A percentile compares a stretch with the other conserved stretches of the same genome.
These are phyloP conservation scores for Brassica hybrid DNA, from an alignment of 441 rosid genomes.

Conservation along the genomic window DNA sequence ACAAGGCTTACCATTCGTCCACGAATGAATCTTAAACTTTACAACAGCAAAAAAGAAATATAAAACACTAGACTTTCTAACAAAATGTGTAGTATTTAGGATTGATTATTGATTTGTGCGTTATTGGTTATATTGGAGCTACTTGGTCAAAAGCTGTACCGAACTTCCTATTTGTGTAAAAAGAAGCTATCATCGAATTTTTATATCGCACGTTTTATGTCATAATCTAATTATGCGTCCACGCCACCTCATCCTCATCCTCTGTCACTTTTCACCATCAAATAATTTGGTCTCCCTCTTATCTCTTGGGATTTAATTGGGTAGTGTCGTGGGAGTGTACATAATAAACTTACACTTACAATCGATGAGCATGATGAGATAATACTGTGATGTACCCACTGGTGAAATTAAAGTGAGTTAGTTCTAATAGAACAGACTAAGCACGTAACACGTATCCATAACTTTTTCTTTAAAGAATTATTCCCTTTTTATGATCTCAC, in stretches of 20 bases:
- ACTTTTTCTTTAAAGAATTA: conserved; percentile 7
- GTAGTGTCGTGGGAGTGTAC: conserved; percentile 23
- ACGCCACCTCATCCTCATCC: conserved; percentile 30
- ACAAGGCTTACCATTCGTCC: conserved; percentile 35
- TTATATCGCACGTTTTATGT: conserved; percentile 21
- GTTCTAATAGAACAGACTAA: neutral
- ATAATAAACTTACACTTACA: conserved; percentile 32
- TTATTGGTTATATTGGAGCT: conserved; percentile 25
- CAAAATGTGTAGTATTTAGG: conserved; percentile 2
- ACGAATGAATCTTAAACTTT: conserved; percentile 19
- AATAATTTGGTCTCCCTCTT: neutral
- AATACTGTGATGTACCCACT: conserved; percentile 21
- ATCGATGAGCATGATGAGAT: conserved; percentile 14
- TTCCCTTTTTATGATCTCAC: conserved; percentile 20
- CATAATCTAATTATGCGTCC: conserved; percentile 27
- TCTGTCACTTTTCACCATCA: conserved; percentile 5
- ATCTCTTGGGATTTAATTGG: conserved; percentile 20
- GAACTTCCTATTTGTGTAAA: conserved; percentile 24
- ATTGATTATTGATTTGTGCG: conserved; percentile 1
- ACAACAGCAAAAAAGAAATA: neutral
- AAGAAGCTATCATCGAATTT: neutral
- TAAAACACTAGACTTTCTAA: neutral
- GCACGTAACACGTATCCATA: conserved; percentile 28
- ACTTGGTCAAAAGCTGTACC: conserved; percentile 27
- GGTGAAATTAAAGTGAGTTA: conserved; percentile 2